phyloP scores from a whole-genome alignment of 176 grass and related monocot genomes.

The Themeda triandra region DNA sequence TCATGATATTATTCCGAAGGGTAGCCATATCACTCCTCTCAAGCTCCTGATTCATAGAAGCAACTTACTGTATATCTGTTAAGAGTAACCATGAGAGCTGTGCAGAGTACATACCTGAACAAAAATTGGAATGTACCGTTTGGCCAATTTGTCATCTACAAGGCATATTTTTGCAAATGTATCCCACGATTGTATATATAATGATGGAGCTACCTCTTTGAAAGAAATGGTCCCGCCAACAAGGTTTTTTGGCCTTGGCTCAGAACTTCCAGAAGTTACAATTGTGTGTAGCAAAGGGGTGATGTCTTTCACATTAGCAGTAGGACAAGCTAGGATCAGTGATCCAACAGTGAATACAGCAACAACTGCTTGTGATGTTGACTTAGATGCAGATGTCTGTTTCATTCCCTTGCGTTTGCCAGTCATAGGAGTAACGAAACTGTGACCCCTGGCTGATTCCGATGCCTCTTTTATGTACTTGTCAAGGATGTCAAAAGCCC shows the following conservation, averaged over 20 bases:
- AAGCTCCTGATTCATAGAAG: constrained; percentile 71
- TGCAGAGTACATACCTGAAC: constrained; percentile 63
- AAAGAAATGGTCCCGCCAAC: constrained; percentile 58
- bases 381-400: constrained; percentile 38
- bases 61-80: constrained; percentile 18
- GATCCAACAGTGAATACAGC: constrained; percentile 95
- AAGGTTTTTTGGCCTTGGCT: constrained; percentile 62
- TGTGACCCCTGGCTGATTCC: constrained; percentile 38
- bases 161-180: constrained; percentile 93
- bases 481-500: constrained; percentile 51
- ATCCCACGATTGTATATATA: constrained; percentile 92
- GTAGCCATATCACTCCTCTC: constrained; percentile 78
- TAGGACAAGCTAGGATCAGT: constrained; percentile 73
- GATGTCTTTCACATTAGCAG: constrained; percentile 57
- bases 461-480: constrained; percentile 53
- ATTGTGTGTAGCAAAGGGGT: constrained; percentile 78
- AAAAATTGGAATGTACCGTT: constrained; percentile 92
- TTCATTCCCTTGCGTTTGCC: constrained; percentile 52
- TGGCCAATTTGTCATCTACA: constrained; percentile 84
- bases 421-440: constrained; percentile 57
- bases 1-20: constrained; percentile 93
- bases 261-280: constrained; percentile 76
- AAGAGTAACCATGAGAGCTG: constrained; percentile 22
- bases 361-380: constrained; percentile 47
- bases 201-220: constrained; percentile 64